Evolutionary conservation across 2,329 filamentous ascomycete species (phyloP).

Genomic region (Pleomassaria siparia): DNA sequence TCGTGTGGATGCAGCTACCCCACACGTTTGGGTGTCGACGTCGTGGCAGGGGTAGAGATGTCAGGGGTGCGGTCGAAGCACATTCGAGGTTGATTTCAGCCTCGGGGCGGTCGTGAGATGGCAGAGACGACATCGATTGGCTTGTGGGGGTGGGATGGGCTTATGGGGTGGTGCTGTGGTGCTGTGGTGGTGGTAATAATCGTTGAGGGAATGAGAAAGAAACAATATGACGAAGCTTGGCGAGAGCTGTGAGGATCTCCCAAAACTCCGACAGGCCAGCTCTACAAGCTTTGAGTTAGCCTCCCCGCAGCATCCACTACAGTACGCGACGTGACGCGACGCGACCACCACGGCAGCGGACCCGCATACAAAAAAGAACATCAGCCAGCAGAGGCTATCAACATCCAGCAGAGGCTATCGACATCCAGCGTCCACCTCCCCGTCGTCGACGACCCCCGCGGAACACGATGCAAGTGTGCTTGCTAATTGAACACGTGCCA

Average conservation of each 20-base stretch:
- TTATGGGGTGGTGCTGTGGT: not conserved
- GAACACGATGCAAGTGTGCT: not conserved
- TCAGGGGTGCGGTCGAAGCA: not conserved
- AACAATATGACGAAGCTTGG: not conserved
- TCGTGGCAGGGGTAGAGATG: not conserved
- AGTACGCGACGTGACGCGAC: no score
- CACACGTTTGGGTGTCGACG: not conserved
- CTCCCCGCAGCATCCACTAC: constrained; percentile 1
- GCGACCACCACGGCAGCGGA: not conserved
- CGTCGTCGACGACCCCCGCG: not conserved
- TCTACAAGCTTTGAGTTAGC: not conserved
- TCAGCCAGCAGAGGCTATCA: not conserved
- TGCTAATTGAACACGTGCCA: not conserved
- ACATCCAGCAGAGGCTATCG: not conserved
- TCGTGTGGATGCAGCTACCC: not conserved
- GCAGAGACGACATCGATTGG: not conserved
- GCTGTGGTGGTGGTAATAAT: no score
- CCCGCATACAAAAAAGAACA: constrained; percentile 3
- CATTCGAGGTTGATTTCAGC: not conserved
- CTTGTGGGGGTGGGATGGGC: not conserved
- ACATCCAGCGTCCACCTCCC: not conserved
- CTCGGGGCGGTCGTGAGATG: not conserved
- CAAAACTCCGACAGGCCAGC: constrained; percentile 1
- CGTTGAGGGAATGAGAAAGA: not conserved
- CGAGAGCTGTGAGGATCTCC: constrained; percentile 1